A percentile compares a stretch with the other conserved stretches of the same genome.
phyloP scores from a whole-genome alignment of 495 filamentous ascomycete genomes.

The Sporormia fimetaria region DNA sequence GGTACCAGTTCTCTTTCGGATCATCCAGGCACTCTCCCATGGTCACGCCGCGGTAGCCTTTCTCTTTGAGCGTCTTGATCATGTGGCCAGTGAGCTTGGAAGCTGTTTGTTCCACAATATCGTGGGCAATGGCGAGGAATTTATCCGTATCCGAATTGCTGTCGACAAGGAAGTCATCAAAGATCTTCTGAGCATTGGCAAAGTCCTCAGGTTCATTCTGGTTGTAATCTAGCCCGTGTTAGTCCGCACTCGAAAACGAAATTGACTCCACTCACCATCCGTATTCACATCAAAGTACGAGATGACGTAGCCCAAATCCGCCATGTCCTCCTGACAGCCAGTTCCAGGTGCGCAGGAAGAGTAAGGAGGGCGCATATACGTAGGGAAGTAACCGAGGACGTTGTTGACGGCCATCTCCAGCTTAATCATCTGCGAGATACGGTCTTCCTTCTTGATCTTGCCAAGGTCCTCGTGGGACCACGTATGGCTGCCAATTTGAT shows the following conservation, averaged over 20 bases:
- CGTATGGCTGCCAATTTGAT: slow-evolving; percentile 74
- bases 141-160: slow-evolving; percentile 36
- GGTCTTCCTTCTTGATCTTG: slow-evolving; percentile 42
- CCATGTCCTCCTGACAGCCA: slow-evolving; percentile 49
- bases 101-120: slow-evolving; percentile 65
- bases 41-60: slow-evolving; percentile 57
- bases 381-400: slow-evolving; percentile 67
- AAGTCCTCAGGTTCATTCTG: slow-evolving; percentile 49
- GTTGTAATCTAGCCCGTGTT: slow-evolving; percentile 44
- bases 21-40: slow-evolving; percentile 67
- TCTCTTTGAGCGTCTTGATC: slow-evolving; percentile 43
- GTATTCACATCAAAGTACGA: slow-evolving; percentile 70
- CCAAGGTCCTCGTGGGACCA: slow-evolving; percentile 70
- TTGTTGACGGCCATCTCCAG: slow-evolving; percentile 70
- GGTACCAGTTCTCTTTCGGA: slow-evolving; percentile 60
- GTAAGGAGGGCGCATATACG: slow-evolving; percentile 78
- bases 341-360: slow-evolving; percentile 51
- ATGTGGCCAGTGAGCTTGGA: slow-evolving; percentile 66
- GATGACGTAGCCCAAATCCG: slow-evolving; percentile 60
- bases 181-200: slow-evolving; percentile 61
- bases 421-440: slow-evolving; percentile 57
- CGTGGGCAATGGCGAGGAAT: slow-evolving; percentile 64
- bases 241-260: background rate
- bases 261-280: slow-evolving; percentile 25
- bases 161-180: slow-evolving; percentile 40